These are phyloP conservation scores for Orbilia brochopaga DNA, from an alignment of 2,329 filamentous ascomycete species.

Conservation along the genomic window DNA sequence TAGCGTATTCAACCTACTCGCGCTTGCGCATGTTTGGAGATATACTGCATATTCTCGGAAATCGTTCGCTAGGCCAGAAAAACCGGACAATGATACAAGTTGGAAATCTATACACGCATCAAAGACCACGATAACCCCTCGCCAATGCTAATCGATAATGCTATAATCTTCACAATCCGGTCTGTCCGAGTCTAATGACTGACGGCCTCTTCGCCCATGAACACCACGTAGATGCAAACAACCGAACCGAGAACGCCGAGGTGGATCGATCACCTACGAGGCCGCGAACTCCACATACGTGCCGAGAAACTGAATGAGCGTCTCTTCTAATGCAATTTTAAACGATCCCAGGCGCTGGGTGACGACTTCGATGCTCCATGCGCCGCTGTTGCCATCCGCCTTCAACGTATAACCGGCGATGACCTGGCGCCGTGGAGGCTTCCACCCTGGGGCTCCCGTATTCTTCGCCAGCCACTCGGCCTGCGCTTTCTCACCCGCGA, in stretches of 20 bases:
- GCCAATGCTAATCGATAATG: too few species aligned
- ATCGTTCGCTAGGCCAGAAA: too few species aligned
- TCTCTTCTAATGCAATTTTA: constrained; percentile 22
- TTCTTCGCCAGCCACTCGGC: constrained; percentile 72
- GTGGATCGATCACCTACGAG: neutral
- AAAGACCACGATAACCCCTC: too few species aligned
- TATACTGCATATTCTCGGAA: too few species aligned
- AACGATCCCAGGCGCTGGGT: constrained; percentile 9
- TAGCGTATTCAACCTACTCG: too few species aligned
- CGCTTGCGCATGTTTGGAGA: too few species aligned
- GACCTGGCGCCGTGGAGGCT: constrained; percentile 31
- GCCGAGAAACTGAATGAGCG: constrained; percentile 17
- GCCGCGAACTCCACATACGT: constrained; percentile 26
- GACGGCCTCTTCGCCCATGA: neutral
- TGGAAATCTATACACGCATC: too few species aligned
- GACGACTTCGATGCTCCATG: neutral
- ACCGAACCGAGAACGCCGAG: constrained; percentile 1
- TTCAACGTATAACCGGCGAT: constrained; percentile 41
- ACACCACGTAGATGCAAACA: neutral
- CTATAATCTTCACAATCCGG: neutral
- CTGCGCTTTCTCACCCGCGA: constrained; percentile 75
- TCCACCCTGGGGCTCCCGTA: constrained; percentile 26
- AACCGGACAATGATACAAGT: too few species aligned
- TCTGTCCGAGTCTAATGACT: neutral
- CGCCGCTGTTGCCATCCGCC: neutral